phyloP scores from a whole-genome alignment of 2,329 filamentous ascomycete genomes.

The Amesomyces nigricolor region DNA sequence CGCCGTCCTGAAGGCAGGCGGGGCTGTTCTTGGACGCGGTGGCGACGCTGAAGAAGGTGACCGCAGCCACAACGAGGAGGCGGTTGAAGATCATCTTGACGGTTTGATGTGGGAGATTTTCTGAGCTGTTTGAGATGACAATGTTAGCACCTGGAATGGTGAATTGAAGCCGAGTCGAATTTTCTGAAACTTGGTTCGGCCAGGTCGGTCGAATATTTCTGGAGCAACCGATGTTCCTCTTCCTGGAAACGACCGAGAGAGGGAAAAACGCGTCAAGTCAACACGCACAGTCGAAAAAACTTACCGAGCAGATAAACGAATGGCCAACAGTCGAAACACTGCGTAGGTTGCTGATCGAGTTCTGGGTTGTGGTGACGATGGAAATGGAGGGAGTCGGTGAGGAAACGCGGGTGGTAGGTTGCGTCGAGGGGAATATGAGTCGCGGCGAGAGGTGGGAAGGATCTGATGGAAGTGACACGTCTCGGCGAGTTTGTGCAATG shows the following conservation, averaged over 20 bases:
- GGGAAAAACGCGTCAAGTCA: too few species aligned
- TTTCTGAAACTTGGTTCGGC: too few species aligned
- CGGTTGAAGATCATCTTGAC: conserved; percentile 19
- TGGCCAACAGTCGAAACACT: too few species aligned
- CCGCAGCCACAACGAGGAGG: neutral
- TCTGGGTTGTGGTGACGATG: too few species aligned
- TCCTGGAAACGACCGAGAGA: too few species aligned
- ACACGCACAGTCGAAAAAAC: too few species aligned
- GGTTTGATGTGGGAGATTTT: neutral
- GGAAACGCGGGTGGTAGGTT: neutral
- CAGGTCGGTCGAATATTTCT: too few species aligned
- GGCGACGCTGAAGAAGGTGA: conserved; percentile 6
- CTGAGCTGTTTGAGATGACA: neutral
- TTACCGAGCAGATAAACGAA: too few species aligned
- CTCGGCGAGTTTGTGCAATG: conserved; percentile 1
- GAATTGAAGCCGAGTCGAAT: too few species aligned
- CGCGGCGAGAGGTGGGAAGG: neutral
- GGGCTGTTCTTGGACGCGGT: neutral
- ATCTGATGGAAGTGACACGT: conserved; percentile 4
- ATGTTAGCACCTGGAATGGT: neutral
- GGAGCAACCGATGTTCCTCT: too few species aligned
- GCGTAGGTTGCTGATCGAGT: too few species aligned
- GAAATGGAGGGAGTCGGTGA: neutral
- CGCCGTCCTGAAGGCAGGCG: neutral
- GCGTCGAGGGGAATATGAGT: neutral